Evolutionary conservation across 768 basidiomycete species (phyloP), one percentile per base, ranked within the genome.

Genomic region (Scleroderma bovista): DNA sequence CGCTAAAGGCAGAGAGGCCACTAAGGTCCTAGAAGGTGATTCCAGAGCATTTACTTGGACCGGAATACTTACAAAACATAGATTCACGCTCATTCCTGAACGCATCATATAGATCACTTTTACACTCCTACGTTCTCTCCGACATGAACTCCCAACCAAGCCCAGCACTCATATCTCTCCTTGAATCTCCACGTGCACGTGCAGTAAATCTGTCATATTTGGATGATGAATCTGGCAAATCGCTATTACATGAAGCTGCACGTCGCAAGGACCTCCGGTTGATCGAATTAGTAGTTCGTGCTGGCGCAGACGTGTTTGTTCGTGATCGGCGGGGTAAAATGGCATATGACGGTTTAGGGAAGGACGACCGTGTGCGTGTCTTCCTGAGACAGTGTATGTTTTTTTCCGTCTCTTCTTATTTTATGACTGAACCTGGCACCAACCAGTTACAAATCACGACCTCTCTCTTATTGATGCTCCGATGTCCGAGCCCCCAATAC

Each of bases 291-390:
- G 85, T 83, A 0, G 80, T 93, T 2, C 79, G 86, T 20, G 85
- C 86, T 9, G 93, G 93, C 0, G 92, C 90, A 0, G 92, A 94
- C 60, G 86, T 94, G 4, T 94, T 94, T 60, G 84, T 87, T 2
- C 75, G 92, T 4, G 86, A 95, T 66, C 74, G 83, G 19, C 75
- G 69, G 52, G 93, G 93, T 64, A 84, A 75, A 58, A 78, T 72
- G 71, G 84, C 71, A 7, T 80, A 75, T 60, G 92, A 80, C 16
- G 81, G 84, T 5, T 69, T 71, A n/a, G 80, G 81, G 8, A 88
- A 84, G 60, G 89, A 90, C 44, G 91, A 95, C 59, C 75, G 81
- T 9, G 86, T 93, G 50, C 76, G 83, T 50, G 86, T 84, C 0
- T 93, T 93, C 59, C 67, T 96, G 54, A 72, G 85, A 49, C 92